These are phyloP conservation scores for Echinochloa phyllopogon DNA, from an alignment of 176 grass and related monocot species.

Conservation along the genomic window DNA sequence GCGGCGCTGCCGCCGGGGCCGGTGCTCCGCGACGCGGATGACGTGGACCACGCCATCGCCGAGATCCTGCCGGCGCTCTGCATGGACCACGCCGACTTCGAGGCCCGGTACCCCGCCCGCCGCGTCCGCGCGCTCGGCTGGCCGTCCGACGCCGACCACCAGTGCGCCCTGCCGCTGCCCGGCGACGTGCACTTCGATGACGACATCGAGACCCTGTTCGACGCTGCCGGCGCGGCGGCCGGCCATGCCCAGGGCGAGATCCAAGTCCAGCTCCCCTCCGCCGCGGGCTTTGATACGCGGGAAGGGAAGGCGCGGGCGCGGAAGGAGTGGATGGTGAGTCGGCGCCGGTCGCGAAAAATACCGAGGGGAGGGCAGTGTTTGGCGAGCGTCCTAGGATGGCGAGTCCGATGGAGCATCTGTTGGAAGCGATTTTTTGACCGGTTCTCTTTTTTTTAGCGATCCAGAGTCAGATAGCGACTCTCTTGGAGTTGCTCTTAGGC, in stretches of 20 bases:
- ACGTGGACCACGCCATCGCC: conserved; percentile 53
- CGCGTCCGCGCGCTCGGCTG: background rate
- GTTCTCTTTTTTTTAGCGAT: too few species aligned
- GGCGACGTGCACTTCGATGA: conserved; percentile 43
- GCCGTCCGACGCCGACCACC: background rate
- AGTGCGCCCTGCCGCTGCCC: conserved; percentile 38
- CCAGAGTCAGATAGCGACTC: too few species aligned
- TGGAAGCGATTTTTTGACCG: too few species aligned
- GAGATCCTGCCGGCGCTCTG: conserved; percentile 51
- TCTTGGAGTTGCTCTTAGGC: too few species aligned
- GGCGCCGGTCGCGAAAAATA: too few species aligned
- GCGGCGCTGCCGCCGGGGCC: background rate
- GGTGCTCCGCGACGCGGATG: conserved; percentile 35
- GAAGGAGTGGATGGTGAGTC: too few species aligned
- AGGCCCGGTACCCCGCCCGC: conserved; percentile 51
- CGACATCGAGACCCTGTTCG: conserved; percentile 55
- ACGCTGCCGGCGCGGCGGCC: conserved; percentile 23
- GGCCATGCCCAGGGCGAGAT: background rate
- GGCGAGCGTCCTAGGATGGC: too few species aligned
- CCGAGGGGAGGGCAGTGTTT: too few species aligned
- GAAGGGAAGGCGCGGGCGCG: too few species aligned
- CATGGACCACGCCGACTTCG: conserved; percentile 56
- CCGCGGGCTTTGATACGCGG: too few species aligned
- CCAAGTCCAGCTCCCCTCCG: background rate
- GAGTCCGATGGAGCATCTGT: too few species aligned